These are phyloP conservation scores for Aspergillus ochraceus DNA, from an alignment of 2,329 filamentous ascomycete species.

Conservation along the genomic window DNA sequence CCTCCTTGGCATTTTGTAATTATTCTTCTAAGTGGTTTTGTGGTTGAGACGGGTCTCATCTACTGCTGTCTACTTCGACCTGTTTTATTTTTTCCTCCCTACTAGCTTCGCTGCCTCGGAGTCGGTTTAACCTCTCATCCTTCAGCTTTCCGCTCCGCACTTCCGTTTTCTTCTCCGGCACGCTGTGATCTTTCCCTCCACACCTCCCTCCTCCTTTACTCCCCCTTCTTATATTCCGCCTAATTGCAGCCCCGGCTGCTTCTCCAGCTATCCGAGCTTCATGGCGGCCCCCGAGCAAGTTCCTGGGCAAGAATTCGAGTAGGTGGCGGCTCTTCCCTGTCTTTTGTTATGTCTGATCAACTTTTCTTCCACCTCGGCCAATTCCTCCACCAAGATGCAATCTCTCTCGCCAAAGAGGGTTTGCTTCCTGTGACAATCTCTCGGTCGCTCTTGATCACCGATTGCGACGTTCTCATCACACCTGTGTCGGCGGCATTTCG, in stretches of 20 bases:
- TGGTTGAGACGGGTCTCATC: constrained; percentile 8
- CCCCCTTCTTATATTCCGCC: constrained; percentile 10
- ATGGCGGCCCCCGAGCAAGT: constrained; percentile 45
- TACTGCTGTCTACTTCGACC: neutral
- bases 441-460: neutral
- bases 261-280: constrained; percentile 35
- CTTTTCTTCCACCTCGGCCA: neutral
- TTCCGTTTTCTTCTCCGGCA: constrained; percentile 19
- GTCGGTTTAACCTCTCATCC: neutral
- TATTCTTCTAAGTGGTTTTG: neutral
- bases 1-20: neutral
- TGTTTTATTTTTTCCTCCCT: neutral
- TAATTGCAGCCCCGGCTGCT: constrained; percentile 34
- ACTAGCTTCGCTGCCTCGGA: constrained; percentile 7
- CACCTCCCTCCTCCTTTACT: neutral
- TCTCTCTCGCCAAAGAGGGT: neutral
- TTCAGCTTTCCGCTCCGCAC: constrained; percentile 18
- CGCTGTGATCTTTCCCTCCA: constrained; percentile 1
- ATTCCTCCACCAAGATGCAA: neutral
- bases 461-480: neutral
- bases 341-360: neutral
- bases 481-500: neutral
- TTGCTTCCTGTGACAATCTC: neutral
- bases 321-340: constrained; percentile 24
- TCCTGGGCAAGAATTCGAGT: constrained; percentile 49